Conservation (phyloP, 2,329 filamentous ascomycete genomes). For the Iodosphaeria phyllophila region DNA sequence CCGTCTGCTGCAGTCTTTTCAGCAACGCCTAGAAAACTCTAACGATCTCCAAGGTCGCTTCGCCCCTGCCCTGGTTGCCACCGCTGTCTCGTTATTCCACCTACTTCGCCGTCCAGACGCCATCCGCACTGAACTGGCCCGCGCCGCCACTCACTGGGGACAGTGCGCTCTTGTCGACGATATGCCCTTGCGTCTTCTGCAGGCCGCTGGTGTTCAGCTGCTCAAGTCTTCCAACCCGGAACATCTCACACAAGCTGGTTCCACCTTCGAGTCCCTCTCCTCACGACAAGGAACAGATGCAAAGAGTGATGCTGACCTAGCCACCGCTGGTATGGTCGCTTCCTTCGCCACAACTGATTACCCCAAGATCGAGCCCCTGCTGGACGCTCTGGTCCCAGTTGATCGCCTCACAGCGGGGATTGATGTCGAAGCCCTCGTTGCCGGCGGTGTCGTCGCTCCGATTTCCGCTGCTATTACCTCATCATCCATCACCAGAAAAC, state of each 20-base stretch:
- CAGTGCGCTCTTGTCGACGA: no score
- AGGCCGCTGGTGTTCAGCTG: constrained; percentile 67
- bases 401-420: constrained; percentile 40
- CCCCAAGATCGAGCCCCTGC: constrained; percentile 31
- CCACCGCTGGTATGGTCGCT: constrained; percentile 74
- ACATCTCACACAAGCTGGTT: constrained; percentile 51
- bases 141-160: constrained; percentile 74
- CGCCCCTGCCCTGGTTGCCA: constrained; percentile 67
- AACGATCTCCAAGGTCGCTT: constrained; percentile 60
- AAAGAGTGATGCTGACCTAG: constrained; percentile 45
- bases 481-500: constrained; percentile 26
- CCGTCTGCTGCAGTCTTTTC: constrained; percentile 55
- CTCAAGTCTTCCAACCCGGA: constrained; percentile 53
- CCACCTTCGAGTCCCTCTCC: constrained; percentile 62
- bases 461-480: constrained; percentile 21
- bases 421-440: constrained; percentile 42
- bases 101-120: constrained; percentile 54
- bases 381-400: constrained; percentile 40
- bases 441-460: constrained; percentile 48
- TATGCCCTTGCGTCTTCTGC: constrained; percentile 58
- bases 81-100: constrained; percentile 63
- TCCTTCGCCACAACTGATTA: constrained; percentile 49
- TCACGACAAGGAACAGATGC: no score
- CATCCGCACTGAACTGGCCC: constrained; percentile 55
- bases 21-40: constrained; percentile 50